These are phyloP conservation scores for Saitozyma sp. DNA, from an alignment of 768 basidiomycete species.

Conservation along the genomic window DNA sequence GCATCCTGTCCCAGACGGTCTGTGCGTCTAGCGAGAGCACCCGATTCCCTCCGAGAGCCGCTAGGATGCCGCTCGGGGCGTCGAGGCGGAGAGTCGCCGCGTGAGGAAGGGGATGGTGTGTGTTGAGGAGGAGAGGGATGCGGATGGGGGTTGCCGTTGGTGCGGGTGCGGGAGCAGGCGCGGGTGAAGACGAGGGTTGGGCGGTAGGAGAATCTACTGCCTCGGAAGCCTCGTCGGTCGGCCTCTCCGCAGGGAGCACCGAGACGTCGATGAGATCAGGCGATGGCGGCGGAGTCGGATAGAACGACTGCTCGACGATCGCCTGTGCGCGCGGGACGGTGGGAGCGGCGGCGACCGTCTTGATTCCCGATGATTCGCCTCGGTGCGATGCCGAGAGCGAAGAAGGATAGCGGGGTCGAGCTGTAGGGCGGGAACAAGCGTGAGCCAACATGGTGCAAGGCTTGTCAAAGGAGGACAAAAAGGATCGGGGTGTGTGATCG, in stretches of 20 bases:
- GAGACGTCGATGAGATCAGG: slow-evolving; percentile 16
- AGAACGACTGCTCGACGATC: slow-evolving; percentile 4
- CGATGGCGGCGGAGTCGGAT: slow-evolving; percentile 33
- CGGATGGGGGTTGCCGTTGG: slow-evolving; percentile 1
- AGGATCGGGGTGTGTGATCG: no score
- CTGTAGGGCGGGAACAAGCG: no score
- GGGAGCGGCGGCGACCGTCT: no score
- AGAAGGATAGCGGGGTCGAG: no score
- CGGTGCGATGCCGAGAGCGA: no score
- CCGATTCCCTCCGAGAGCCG: slow-evolving; percentile 21
- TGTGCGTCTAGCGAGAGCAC: slow-evolving; percentile 15
- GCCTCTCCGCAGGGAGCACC: not conserved
- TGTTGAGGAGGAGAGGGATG: slow-evolving; percentile 17
- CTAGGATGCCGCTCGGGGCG: slow-evolving; percentile 12
- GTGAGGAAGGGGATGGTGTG: slow-evolving; percentile 24
- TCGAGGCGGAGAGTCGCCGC: slow-evolving; percentile 22
- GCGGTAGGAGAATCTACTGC: not conserved
- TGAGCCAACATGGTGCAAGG: no score
- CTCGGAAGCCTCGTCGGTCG: not conserved
- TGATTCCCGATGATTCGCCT: no score
- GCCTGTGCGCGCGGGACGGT: no score
- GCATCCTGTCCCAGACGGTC: slow-evolving; percentile 37
- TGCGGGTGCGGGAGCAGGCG: slow-evolving; percentile 1
- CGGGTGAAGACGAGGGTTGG: not conserved
- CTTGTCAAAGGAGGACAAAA: no score